Base-by-base conservation (phyloP, 805 yeast species). In the Kregervanrija fluxuum region DNA sequence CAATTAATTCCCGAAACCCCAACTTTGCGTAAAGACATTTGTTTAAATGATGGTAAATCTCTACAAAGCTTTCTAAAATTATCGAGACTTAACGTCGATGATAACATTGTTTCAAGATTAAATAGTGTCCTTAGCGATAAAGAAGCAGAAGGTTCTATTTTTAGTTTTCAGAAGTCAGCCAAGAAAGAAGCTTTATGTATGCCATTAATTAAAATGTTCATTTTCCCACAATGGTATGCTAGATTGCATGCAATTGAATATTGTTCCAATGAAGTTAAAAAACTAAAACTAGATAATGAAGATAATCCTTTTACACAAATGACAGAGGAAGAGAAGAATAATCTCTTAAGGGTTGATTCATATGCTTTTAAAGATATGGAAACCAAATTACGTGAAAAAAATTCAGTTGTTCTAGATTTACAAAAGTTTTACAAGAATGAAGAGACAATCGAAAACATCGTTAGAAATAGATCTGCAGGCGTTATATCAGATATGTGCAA, bases 181-280 rank as follows among this genome's bases (percentile, higher is more conserved):
- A 13, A 32, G 6, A 31, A 41, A 5, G 47, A 52, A 32, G 42
- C 52, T 1, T 54, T 60, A 6, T 76, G 80, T 50, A 38, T 55
- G 16, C 57, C 56, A 6, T 65, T 72, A 36, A 53, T 71, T 1
- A 40, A 56, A 11, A 49, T 59, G 2, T 65, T 70, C 32, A 43
- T 77, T n/a, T 66, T 61, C 46, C 72, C 73, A 8, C 69, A 68
- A 35, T 77, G 82, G 82, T 49, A 53, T n/a, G 59, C 64, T 17
- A 60, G 82, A 45, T 42, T 59, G 1, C 47, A 54, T 3, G 64
- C 69, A 1, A 68, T 77, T 22, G 54, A 58, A n/a, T 74, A 57
- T 48, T 77, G 82, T 51, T 55, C 61, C 6, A 28, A 46, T 2
- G 70, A 66, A 49, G 57, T 65, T 8, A 44, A 47, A 1, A 41